Evolutionary conservation across 352 stramenopile genomes (phyloP), one percentile per base, ranked within the genome.

Genomic region (Phytopythium vexans): DNA sequence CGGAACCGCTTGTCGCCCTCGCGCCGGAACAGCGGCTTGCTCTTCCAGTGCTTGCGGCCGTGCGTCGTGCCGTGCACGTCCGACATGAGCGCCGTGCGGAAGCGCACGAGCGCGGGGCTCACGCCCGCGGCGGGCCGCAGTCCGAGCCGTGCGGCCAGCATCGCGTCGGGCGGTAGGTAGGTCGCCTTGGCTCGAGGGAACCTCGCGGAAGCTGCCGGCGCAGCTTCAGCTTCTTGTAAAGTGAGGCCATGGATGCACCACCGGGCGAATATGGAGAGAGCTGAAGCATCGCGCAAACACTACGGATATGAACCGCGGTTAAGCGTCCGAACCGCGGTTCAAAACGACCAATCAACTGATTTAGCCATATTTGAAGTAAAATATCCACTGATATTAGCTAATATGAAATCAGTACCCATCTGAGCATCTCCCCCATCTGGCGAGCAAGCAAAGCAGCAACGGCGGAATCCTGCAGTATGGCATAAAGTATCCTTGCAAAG

Each of bases 21-120:
- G 57, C 94, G 92, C 44, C 94, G 89, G 74, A 98, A 98, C 7
- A 99, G 82, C 36, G 96, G 96, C 68, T 98, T 98, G 80, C 98
- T 98, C 60, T 95, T 91, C 94, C 94, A 99, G 53, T 91, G 79
- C 65, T 94, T 94, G 66, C 91, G 90, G 68, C 84, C 84, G 69
- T 94, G 84, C 6, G 76, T 92, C 39, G 84, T 94, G 54, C 84
- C 84, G 65, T 94, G 84, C 9, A 94, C 84, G 62, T 94, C 84
- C 69, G 84, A 92, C 84, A 94, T 94, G 61, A 94, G 77, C 59
- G 77, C 80, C 16, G 80, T 73, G 49, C 50, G 52, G 48, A 63
- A 64, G 48, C 73, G 73, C 35, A 61, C 56, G 5, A 70, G 54
- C 15, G 52, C 31, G 16, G 66, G 54, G 16, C 40, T 31, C 21